phyloP scores from a whole-genome alignment of 108 stramenopile genomes.

The Stephanodiscus minutulus region DNA sequence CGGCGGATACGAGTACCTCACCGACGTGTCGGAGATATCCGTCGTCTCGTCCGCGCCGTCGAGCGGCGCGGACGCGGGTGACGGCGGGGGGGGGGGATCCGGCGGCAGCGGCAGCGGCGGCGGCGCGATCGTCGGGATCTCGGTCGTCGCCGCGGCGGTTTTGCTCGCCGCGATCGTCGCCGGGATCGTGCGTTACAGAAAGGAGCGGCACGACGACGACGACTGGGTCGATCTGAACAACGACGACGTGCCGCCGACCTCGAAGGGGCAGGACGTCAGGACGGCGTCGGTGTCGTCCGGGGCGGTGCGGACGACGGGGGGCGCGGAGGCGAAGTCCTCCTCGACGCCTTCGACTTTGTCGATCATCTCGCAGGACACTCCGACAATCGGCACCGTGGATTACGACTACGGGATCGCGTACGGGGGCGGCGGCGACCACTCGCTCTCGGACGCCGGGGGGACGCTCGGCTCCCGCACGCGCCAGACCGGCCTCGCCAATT shows the following conservation, averaged over 20 bases:
- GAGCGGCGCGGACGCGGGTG: too few relatives aligned
- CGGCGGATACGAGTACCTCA: conserved; percentile 30
- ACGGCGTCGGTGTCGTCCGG: too few relatives aligned
- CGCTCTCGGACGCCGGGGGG: conserved; percentile 77
- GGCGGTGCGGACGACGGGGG: too few relatives aligned
- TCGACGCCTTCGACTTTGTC: background rate
- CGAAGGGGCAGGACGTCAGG: conserved; percentile 8
- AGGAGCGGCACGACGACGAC: conserved; percentile 31
- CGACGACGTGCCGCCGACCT: too few relatives aligned
- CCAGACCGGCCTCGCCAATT: conserved; percentile 35
- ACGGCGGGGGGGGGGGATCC: too few relatives aligned
- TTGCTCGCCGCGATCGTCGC: conserved; percentile 31
- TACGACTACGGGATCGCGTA: conserved; percentile 89
- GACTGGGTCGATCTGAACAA: background rate
- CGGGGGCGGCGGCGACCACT: conserved; percentile 57
- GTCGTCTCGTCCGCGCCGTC: too few relatives aligned
- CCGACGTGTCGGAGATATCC: conserved; percentile 23
- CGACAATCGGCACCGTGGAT: conserved; percentile 84
- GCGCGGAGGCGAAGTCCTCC: too few relatives aligned
- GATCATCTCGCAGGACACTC: conserved; percentile 55
- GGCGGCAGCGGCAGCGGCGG: too few relatives aligned
- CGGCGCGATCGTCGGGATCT: too few relatives aligned
- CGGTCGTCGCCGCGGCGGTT: conserved; percentile 56
- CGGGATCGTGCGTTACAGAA: conserved; percentile 25
- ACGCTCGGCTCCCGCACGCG: conserved; percentile 74